Conservation (phyloP, 2,329 filamentous ascomycete genomes). For the Thelonectria rubi region DNA sequence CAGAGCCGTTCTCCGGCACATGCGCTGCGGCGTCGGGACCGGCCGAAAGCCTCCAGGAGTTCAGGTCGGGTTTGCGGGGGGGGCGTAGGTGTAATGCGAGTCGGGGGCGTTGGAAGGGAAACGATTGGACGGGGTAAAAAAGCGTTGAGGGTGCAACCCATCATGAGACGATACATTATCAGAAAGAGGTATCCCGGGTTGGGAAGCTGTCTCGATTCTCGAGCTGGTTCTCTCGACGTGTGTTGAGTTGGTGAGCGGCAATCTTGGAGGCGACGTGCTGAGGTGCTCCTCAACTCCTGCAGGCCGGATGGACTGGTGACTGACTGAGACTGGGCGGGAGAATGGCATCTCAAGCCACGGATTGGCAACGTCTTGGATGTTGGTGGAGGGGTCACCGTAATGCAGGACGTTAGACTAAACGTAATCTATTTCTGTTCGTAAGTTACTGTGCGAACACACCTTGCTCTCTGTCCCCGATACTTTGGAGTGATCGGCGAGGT, state of each 20-base stretch:
- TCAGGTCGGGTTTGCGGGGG: constrained; percentile 13
- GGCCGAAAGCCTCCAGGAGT: too few species aligned
- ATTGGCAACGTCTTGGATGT: too few species aligned
- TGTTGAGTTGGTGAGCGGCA: neutral
- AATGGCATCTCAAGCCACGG: too few species aligned
- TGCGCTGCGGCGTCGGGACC: neutral
- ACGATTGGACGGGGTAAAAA: neutral
- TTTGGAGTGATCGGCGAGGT: constrained; percentile 20
- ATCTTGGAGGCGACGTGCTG: neutral
- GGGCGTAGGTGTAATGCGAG: neutral
- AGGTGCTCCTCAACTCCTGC: too few species aligned
- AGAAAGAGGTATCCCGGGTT: constrained; percentile 2
- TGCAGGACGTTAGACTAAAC: constrained; percentile 7
- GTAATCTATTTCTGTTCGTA: constrained; percentile 4
- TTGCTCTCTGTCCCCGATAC: too few species aligned
- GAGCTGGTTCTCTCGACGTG: too few species aligned
- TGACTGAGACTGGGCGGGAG: too few species aligned
- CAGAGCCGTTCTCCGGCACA: neutral
- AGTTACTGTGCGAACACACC: too few species aligned
- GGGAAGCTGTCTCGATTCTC: neutral
- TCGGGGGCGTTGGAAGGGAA: neutral
- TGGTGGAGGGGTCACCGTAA: neutral
- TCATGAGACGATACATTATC: neutral
- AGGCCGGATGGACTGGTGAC: too few species aligned
- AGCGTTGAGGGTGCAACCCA: neutral